Evolutionary conservation across 805 yeast species (phyloP).

Genomic region (Brettanomyces anomalus): DNA sequence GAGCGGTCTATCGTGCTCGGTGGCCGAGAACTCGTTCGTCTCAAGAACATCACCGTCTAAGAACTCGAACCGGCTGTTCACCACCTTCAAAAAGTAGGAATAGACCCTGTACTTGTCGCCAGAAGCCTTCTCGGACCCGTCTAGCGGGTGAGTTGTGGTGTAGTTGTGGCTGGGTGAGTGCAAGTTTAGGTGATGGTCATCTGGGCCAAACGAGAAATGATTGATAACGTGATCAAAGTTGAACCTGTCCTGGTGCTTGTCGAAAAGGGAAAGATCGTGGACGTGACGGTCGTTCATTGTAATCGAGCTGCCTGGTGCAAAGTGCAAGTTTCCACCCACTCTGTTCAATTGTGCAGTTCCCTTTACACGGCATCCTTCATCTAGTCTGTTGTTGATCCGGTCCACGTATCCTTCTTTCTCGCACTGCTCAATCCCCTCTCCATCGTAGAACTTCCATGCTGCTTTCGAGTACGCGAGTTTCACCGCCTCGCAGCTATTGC

Average conservation of each 20-base stretch:
- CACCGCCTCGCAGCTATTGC: constrained; percentile 81
- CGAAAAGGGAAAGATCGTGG: constrained; percentile 77
- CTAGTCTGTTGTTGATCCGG: constrained; percentile 45
- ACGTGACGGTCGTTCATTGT: constrained; percentile 54
- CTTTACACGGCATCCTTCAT: constrained; percentile 82
- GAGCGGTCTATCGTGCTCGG: constrained; percentile 80
- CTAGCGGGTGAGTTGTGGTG: constrained; percentile 57
- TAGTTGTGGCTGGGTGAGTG: constrained; percentile 18
- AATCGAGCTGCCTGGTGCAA: constrained; percentile 87
- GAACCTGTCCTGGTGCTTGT: constrained; percentile 44
- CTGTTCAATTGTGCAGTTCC: constrained; percentile 77
- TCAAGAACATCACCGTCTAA: constrained; percentile 47
- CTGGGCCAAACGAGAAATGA: constrained; percentile 78
- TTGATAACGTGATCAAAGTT: constrained; percentile 71
- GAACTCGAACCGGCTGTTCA: constrained; percentile 77
- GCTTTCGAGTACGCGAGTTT: constrained; percentile 65
- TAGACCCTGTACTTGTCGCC: constrained; percentile 52
- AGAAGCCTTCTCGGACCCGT: constrained; percentile 34
- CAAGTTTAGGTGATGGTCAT: constrained; percentile 20
- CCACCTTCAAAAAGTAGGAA: constrained; percentile 81
- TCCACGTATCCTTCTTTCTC: constrained; percentile 78
- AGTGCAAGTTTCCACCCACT: constrained; percentile 85
- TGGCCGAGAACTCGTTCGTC: constrained; percentile 86
- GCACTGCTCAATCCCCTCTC: constrained; percentile 81
- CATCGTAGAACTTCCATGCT: constrained; percentile 89